These are phyloP conservation scores for Geotrichum klebahnii DNA, from an alignment of 1,139 yeast species.

Conservation along the genomic window DNA sequence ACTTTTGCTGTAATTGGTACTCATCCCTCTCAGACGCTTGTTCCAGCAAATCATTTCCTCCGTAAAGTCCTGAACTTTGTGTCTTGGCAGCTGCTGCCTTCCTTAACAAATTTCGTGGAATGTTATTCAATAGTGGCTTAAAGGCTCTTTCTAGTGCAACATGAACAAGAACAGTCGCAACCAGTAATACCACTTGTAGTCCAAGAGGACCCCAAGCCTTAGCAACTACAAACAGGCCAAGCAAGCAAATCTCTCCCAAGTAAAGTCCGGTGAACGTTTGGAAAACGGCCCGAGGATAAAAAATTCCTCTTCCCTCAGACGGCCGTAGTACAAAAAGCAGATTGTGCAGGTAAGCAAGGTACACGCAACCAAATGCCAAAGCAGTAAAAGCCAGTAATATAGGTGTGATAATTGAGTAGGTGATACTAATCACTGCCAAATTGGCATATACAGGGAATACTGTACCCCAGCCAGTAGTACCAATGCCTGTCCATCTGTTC, in stretches of 20 bases:
- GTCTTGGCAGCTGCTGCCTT: slow-evolving; percentile 16
- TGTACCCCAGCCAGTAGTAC: slow-evolving; percentile 79
- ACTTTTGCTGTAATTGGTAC: neutral
- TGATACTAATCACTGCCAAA: slow-evolving; percentile 72
- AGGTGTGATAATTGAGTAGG: slow-evolving; percentile 82
- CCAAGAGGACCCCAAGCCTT: slow-evolving; percentile 94
- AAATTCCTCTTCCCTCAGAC: slow-evolving; percentile 75
- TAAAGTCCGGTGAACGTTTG: slow-evolving; percentile 87
- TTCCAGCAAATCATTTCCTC: neutral
- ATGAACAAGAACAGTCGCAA: slow-evolving; percentile 64
- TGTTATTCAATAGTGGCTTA: slow-evolving; percentile 58
- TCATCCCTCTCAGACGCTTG: neutral
- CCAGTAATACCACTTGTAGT: slow-evolving; percentile 62
- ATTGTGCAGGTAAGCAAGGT: slow-evolving; percentile 76
- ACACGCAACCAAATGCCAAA: slow-evolving; percentile 64
- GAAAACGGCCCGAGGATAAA: slow-evolving; percentile 81
- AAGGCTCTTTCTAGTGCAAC: slow-evolving; percentile 58
- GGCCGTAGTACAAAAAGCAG: slow-evolving; percentile 65
- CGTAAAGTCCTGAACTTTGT: slow-evolving; percentile 8
- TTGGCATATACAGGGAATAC: slow-evolving; percentile 79
- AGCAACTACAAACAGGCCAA: slow-evolving; percentile 83
- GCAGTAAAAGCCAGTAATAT: slow-evolving; percentile 65
- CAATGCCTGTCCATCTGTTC: slow-evolving; percentile 61
- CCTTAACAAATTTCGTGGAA: slow-evolving; percentile 50
- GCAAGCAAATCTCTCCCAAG: slow-evolving; percentile 75